A percentile compares a stretch with the other conserved stretches of the same genome.
Evolutionary conservation across 2,329 filamentous ascomycete species (phyloP).

Genomic region (Monosporascus ibericus): DNA sequence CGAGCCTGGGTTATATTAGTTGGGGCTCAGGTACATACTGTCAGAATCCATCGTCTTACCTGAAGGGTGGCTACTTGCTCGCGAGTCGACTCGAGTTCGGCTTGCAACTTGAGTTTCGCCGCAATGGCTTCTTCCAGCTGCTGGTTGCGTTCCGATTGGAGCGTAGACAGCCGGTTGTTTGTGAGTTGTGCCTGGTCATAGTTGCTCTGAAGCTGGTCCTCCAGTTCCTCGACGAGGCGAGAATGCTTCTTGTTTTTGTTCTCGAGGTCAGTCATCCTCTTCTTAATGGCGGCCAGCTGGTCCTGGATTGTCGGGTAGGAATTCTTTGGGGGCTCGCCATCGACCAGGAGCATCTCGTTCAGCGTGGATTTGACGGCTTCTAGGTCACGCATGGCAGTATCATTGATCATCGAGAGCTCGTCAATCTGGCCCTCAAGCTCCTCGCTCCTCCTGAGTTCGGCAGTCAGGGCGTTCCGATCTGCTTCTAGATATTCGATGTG

Average conservation of each 20-base stretch:
- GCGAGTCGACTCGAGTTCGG: constrained; percentile 60
- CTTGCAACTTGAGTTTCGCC: constrained; percentile 55
- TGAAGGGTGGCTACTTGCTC: constrained; percentile 72
- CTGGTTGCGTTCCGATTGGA: constrained; percentile 67
- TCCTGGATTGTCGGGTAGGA: constrained; percentile 44
- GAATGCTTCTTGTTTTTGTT: constrained; percentile 82
- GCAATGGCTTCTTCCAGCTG: constrained; percentile 75
- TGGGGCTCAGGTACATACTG: background rate
- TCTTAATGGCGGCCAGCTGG: constrained; percentile 56
- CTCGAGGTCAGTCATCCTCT: constrained; percentile 58
- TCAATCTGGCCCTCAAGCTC: constrained; percentile 51
- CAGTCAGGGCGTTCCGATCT: constrained; percentile 52
- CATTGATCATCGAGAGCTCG: constrained; percentile 52
- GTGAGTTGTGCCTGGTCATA: constrained; percentile 87
- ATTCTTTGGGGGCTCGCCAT: constrained; percentile 36
- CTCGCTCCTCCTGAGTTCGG: constrained; percentile 52
- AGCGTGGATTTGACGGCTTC: constrained; percentile 53
- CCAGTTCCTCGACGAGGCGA: constrained; percentile 86
- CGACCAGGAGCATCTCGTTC: constrained; percentile 46
- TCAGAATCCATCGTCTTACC: constrained; percentile 42
- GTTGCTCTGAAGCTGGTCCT: constrained; percentile 91
- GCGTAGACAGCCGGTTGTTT: constrained; percentile 77
- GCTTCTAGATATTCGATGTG: constrained; percentile 52
- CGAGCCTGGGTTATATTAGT: constrained; percentile 27
- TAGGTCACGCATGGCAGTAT: constrained; percentile 55